These are phyloP conservation scores for Entomortierella parvispora DNA, from an alignment of 192 early-diverging fungal species.

Conservation along the genomic window DNA sequence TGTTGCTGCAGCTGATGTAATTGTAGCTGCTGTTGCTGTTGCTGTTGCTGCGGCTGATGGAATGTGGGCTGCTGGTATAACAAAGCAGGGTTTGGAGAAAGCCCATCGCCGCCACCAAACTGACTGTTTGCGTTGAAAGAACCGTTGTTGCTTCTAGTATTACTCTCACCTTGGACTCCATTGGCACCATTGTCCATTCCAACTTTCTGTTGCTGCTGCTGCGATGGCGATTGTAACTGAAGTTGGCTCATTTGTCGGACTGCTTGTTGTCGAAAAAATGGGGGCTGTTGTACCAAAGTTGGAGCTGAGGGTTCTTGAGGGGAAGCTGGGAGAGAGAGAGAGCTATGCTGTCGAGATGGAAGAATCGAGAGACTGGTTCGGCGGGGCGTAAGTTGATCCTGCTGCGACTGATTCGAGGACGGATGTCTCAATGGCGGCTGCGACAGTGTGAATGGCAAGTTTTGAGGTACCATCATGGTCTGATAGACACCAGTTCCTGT, in stretches of 20 bases:
- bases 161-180: too few relatives aligned
- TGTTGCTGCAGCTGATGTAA: slow-evolving; percentile 9
- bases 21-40: slow-evolving; percentile 9
- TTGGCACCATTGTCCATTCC: not conserved
- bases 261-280: not conserved
- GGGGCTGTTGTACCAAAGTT: not conserved
- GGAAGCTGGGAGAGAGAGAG: slow-evolving; percentile 31
- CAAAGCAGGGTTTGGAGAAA: too few relatives aligned
- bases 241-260: not conserved
- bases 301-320: slow-evolving; percentile 20
- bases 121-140: too few relatives aligned
- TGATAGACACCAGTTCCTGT: slow-evolving; percentile 8
- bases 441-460: slow-evolving; percentile 3
- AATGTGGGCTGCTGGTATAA: not conserved
- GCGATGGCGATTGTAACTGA: not conserved
- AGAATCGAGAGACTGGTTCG: not conserved
- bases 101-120: too few relatives aligned
- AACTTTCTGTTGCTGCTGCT: slow-evolving; percentile 1
- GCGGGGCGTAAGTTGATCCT: not conserved
- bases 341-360: slow-evolving; percentile 8
- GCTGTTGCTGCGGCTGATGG: not conserved
- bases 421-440: not conserved
- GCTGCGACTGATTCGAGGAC: not conserved
- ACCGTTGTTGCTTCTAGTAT: not conserved
- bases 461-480: slow-evolving; percentile 23